A percentile compares a stretch with the other conserved stretches of the same genome.
phyloP scores from a whole-genome alignment of 495 filamentous ascomycete genomes.

The Neurospora tetrasperma region DNA sequence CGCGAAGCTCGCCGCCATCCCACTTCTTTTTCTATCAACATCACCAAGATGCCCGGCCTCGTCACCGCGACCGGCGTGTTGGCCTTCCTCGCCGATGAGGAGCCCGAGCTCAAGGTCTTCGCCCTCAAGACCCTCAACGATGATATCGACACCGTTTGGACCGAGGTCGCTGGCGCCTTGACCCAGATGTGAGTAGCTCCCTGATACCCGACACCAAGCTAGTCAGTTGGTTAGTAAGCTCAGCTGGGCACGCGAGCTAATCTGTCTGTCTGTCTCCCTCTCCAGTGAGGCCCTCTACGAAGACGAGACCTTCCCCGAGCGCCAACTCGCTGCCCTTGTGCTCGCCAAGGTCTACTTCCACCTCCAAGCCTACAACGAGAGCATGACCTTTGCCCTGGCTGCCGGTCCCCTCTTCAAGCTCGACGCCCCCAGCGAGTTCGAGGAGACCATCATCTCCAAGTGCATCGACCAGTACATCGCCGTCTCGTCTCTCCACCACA shows the following conservation, averaged over 20 bases:
- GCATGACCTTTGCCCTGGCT: constrained; percentile 94
- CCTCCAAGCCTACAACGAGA: constrained; percentile 96
- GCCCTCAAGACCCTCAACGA: constrained; percentile 90
- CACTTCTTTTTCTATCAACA: background rate
- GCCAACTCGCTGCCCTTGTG: constrained; percentile 87
- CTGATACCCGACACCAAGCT: background rate
- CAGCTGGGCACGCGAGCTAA: constrained; percentile 1
- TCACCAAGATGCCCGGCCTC: constrained; percentile 71
- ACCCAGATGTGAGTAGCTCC: constrained; percentile 71
- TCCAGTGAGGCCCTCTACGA: constrained; percentile 90
- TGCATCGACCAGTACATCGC: constrained; percentile 97
- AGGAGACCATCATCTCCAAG: constrained; percentile 97
- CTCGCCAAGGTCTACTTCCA: constrained; percentile 98
- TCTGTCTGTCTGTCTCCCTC: background rate
- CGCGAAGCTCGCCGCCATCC: background rate
- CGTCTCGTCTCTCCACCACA: constrained; percentile 61
- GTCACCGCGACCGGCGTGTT: constrained; percentile 90
- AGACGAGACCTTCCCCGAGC: constrained; percentile 87
- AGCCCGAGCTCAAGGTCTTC: constrained; percentile 84
- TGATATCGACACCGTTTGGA: constrained; percentile 93
- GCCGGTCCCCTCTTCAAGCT: constrained; percentile 93
- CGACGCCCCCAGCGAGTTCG: constrained; percentile 86
- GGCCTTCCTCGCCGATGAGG: constrained; percentile 90
- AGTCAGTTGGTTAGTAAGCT: constrained; percentile 11
- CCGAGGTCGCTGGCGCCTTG: constrained; percentile 84